These are phyloP conservation scores for Porogramme epimiltina DNA, from an alignment of 1,284 basidiomycete species.

Conservation along the genomic window DNA sequence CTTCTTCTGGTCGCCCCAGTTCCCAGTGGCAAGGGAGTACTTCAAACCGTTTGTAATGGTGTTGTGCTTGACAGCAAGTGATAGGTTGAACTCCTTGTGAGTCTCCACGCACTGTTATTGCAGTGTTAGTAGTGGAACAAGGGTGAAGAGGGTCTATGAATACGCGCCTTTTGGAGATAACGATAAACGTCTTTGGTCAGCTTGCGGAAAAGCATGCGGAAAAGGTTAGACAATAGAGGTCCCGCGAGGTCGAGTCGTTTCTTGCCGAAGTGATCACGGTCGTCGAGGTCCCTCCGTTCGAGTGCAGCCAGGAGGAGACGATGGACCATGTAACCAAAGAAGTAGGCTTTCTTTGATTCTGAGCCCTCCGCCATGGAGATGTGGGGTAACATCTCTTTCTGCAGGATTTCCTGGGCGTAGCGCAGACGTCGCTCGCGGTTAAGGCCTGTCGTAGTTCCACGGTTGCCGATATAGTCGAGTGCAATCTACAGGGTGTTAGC, in stretches of 20 bases:
- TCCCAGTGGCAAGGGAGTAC: slow-evolving; percentile 98
- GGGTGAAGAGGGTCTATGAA: neutral
- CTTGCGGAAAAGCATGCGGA: slow-evolving; percentile 98
- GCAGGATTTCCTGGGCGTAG: slow-evolving; percentile 96
- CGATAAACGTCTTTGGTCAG: slow-evolving; percentile 97
- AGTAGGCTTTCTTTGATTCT: slow-evolving; percentile 98
- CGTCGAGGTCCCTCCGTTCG: slow-evolving; percentile 94
- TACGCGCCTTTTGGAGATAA: slow-evolving; percentile 88
- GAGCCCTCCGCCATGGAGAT: slow-evolving; percentile 96
- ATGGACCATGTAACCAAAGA: slow-evolving; percentile 99
- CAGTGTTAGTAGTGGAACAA: slow-evolving; percentile 12
- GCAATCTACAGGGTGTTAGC: slow-evolving; percentile 51
- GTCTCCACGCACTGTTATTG: slow-evolving; percentile 87
- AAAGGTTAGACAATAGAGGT: slow-evolving; percentile 91
- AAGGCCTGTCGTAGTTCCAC: slow-evolving; percentile 94
- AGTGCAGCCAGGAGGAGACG: slow-evolving; percentile 91
- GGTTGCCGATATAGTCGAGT: slow-evolving; percentile 97
- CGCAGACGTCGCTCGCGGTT: slow-evolving; percentile 91
- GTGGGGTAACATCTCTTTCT: slow-evolving; percentile 99
- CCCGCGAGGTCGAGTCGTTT: slow-evolving; percentile 97
- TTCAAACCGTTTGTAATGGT: slow-evolving; percentile 98
- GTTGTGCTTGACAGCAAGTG: slow-evolving; percentile 91
- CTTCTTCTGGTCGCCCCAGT: slow-evolving; percentile 99
- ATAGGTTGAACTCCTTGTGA: slow-evolving; percentile 93
- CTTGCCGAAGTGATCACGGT: slow-evolving; percentile 99